Evolutionary conservation across 2,329 filamentous ascomycete genomes (phyloP).

Genomic region (Magnaporthales sp.): DNA sequence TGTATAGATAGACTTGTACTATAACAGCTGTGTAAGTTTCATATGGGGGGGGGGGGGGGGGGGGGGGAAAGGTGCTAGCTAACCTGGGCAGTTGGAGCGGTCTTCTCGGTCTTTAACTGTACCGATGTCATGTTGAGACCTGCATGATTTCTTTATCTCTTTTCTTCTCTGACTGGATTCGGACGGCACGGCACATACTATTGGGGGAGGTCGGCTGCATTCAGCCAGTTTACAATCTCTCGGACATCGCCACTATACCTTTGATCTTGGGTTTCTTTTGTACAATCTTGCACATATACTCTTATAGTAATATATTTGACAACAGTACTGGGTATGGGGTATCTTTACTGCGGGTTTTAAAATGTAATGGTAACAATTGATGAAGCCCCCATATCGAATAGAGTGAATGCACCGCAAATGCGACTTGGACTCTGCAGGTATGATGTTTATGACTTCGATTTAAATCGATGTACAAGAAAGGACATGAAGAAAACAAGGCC

Average conservation of each 20-base stretch:
- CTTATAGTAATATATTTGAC: background rate
- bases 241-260: background rate
- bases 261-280: background rate
- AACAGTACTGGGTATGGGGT: background rate
- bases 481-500: too few relatives aligned
- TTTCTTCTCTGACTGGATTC: background rate
- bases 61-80: background rate
- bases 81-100: background rate
- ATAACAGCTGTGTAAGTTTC: background rate
- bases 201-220: background rate
- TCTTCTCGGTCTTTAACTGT: background rate
- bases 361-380: background rate
- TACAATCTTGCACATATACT: background rate
- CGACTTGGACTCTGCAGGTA: background rate
- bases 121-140: background rate
- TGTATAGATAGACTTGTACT: background rate
- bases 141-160: slow-evolving; percentile 1
- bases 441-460: too few relatives aligned
- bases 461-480: too few relatives aligned
- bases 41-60: background rate
- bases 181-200: background rate
- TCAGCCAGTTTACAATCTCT: background rate
- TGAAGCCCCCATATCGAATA: background rate
- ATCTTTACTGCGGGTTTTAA: background rate
- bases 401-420: background rate